These are phyloP conservation scores for Trametes coccinea DNA, from an alignment of 768 basidiomycete genomes.

Conservation along the genomic window DNA sequence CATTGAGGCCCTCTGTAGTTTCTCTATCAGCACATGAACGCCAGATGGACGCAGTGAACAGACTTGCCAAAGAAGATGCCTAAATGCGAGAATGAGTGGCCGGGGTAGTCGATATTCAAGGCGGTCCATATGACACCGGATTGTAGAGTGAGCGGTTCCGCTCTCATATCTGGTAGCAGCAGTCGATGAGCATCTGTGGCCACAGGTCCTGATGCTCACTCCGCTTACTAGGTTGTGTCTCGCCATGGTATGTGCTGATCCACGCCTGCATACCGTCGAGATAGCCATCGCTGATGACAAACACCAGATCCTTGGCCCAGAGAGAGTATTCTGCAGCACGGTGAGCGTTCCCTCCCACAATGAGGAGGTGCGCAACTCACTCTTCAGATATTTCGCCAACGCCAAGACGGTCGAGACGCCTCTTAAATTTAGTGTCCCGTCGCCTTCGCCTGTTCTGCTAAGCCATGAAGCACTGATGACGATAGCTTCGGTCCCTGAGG, in stretches of 20 bases:
- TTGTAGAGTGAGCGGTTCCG: conserved; percentile 58
- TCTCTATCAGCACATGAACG: not conserved
- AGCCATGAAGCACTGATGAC: conserved; percentile 91
- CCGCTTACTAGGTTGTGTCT: conserved; percentile 59
- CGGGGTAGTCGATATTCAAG: conserved; percentile 91
- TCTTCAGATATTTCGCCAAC: conserved; percentile 80
- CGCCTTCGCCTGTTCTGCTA: conserved; percentile 60
- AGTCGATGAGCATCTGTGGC: not conserved
- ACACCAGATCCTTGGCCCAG: conserved; percentile 94
- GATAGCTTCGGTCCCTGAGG: conserved; percentile 93
- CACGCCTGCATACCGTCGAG: conserved; percentile 93
- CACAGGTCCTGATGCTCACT: too few species aligned
- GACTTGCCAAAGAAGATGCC: conserved; percentile 89
- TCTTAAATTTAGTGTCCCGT: conserved; percentile 71
- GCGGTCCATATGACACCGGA: conserved; percentile 97
- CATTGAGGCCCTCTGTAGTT: conserved; percentile 85
- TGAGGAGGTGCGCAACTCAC: conserved; percentile 42
- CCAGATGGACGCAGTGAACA: not conserved
- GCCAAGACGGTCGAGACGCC: conserved; percentile 86
- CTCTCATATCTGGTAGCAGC: conserved; percentile 54
- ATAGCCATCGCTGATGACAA: conserved; percentile 87
- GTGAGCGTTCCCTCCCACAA: not conserved
- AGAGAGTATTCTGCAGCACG: conserved; percentile 66
- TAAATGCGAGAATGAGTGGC: conserved; percentile 94
- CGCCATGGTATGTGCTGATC: conserved; percentile 80